A percentile compares a stretch with the other conserved stretches of the same genome.
Evolutionary conservation across 2,329 filamentous ascomycete genomes (phyloP).

Genomic region (Fonsecaea pedrosoi): DNA sequence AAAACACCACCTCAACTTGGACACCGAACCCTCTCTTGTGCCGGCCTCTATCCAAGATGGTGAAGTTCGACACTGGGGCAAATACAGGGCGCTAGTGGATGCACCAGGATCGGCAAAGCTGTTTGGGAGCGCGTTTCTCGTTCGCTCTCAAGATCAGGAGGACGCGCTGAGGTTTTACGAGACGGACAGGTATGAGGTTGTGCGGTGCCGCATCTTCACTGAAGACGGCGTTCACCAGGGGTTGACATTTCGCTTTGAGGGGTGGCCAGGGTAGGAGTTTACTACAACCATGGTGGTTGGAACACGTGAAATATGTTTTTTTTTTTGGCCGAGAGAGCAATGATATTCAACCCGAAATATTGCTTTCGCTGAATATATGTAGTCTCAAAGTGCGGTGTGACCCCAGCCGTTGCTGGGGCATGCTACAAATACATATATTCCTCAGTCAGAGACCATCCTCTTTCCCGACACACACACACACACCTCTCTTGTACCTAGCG

Average conservation of each 20-base stretch:
- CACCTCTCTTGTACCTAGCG: no score
- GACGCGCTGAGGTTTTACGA: conserved; percentile 47
- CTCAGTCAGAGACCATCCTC: no score
- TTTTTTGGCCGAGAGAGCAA: no score
- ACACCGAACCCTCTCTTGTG: conserved; percentile 38
- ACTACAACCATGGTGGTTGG: no score
- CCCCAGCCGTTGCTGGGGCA: no score
- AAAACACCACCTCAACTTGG: conserved; percentile 43
- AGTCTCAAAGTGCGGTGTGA: no score
- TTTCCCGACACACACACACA: no score
- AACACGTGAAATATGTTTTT: no score
- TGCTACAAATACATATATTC: no score
- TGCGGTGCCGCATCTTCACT: conserved; percentile 44
- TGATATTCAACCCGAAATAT: no score
- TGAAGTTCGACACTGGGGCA: conserved; percentile 47
- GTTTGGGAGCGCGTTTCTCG: conserved; percentile 44
- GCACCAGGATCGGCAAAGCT: conserved; percentile 36
- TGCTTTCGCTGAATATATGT: no score
- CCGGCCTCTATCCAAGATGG: conserved; percentile 45
- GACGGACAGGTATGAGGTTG: conserved; percentile 50
- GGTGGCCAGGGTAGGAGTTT: no score
- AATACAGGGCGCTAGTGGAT: conserved; percentile 51
- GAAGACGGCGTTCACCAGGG: neutral
- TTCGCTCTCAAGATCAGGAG: conserved; percentile 44
- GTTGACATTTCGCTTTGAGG: conserved; percentile 32